Evolutionary conservation across 768 basidiomycete species (phyloP).

Genomic region (Tulasnella calospora): DNA sequence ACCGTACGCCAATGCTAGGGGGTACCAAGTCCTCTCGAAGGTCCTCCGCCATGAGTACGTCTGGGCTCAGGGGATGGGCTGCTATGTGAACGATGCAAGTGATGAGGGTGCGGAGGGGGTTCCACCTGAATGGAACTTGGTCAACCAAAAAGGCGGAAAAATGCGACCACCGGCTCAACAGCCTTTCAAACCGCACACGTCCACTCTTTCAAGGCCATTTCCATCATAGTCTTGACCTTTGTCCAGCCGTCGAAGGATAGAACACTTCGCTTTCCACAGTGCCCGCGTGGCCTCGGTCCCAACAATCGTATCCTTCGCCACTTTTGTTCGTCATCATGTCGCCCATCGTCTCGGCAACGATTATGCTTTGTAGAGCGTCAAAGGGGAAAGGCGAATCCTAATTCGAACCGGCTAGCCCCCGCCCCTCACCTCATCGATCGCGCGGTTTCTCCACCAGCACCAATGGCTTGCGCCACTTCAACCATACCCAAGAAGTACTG

Average conservation of each 20-base stretch:
- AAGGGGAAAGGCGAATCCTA: not conserved
- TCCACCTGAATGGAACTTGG: constrained; percentile 29
- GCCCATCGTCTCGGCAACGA: not conserved
- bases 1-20: constrained; percentile 67
- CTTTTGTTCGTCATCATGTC: not conserved
- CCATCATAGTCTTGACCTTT: not conserved
- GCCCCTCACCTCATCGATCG: not conserved
- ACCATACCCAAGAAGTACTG: not conserved
- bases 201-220: not conserved
- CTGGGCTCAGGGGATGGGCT: constrained; percentile 45
- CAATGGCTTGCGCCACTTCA: not conserved
- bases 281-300: too few relatives aligned
- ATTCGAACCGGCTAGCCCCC: not conserved
- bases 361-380: too few relatives aligned
- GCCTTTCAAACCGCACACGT: not conserved
- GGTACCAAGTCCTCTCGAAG: constrained; percentile 58
- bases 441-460: not conserved
- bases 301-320: too few relatives aligned
- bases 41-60: constrained; percentile 63
- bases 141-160: constrained; percentile 12
- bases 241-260: not conserved
- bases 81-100: constrained; percentile 34
- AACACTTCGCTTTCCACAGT: too few relatives aligned
- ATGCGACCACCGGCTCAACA: not conserved
- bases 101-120: constrained; percentile 32